These are phyloP conservation scores for Aspergillus neoniger DNA, from an alignment of 2,329 filamentous ascomycete genomes.

Conservation along the genomic window DNA sequence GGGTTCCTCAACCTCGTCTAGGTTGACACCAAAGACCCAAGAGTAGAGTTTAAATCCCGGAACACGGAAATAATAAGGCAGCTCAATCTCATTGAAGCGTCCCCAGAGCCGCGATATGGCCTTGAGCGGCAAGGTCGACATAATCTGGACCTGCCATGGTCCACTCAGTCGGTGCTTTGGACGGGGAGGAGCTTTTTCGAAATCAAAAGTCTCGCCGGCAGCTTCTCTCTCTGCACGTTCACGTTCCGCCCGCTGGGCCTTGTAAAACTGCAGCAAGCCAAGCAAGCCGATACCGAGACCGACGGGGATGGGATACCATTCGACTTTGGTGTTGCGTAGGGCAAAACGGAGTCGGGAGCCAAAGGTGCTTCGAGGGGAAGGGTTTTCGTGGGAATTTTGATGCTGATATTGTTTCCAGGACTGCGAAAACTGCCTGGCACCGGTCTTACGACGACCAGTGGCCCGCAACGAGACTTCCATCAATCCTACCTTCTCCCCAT, in stretches of 20 bases:
- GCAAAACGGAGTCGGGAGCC: slow-evolving; percentile 59
- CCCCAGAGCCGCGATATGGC: slow-evolving; percentile 89
- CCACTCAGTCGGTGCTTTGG: slow-evolving; percentile 75
- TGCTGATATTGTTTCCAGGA: slow-evolving; percentile 44
- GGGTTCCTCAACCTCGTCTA: slow-evolving; percentile 82
- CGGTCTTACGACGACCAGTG: slow-evolving; percentile 31
- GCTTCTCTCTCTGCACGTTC: slow-evolving; percentile 52
- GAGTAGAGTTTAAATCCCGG: slow-evolving; percentile 92
- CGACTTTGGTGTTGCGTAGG: slow-evolving; percentile 65
- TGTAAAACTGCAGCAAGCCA: slow-evolving; percentile 80
- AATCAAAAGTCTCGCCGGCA: slow-evolving; percentile 35
- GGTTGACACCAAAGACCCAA: slow-evolving; percentile 85
- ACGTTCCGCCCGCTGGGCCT: slow-evolving; percentile 59
- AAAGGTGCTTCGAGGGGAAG: slow-evolving; percentile 53
- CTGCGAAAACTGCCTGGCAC: slow-evolving; percentile 42
- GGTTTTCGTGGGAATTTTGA: slow-evolving; percentile 37
- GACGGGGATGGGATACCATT: slow-evolving; percentile 90
- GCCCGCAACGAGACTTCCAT: slow-evolving; percentile 39
- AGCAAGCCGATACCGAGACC: slow-evolving; percentile 83
- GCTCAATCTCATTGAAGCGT: slow-evolving; percentile 82
- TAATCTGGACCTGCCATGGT: slow-evolving; percentile 90
- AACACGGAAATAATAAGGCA: slow-evolving; percentile 83
- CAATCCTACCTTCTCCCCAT: slow-evolving; percentile 27
- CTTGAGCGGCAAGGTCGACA: slow-evolving; percentile 90
- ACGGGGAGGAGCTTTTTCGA: slow-evolving; percentile 51